Evolutionary conservation across 306 rosid genomes (phyloP).

Genomic region (Rosa chinensis): DNA sequence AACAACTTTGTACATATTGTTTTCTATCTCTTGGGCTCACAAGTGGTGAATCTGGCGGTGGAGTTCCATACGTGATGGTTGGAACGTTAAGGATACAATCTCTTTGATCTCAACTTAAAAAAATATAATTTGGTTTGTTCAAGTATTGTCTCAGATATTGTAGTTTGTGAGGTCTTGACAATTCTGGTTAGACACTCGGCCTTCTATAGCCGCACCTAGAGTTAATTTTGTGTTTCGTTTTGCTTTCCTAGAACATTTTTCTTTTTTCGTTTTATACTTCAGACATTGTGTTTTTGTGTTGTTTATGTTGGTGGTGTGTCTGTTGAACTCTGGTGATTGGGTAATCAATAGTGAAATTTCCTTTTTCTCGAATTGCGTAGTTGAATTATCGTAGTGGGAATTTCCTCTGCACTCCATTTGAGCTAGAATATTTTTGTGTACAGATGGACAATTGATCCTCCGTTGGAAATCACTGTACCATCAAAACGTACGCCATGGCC

Average conservation of each 20-base stretch:
- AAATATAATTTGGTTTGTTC: not conserved
- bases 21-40: not conserved
- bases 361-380: not conserved
- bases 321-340: not conserved
- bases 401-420: slow-evolving; percentile 19
- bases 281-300: not conserved
- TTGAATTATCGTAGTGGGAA: not conserved
- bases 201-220: not conserved
- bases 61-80: not conserved
- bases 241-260: not conserved
- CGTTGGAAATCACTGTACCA: slow-evolving; percentile 84
- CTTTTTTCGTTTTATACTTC: not conserved
- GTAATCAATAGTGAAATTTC: not conserved
- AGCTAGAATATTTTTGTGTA: slow-evolving; percentile 5
- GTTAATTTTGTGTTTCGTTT: not conserved
- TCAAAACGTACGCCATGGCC: slow-evolving; percentile 97
- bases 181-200: not conserved
- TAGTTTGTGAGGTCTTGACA: not conserved
- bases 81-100: not conserved
- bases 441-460: slow-evolving; percentile 95
- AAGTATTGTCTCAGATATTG: not conserved
- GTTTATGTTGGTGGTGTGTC: not conserved
- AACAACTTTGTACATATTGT: not conserved
- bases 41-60: not conserved
- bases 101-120: not conserved